A percentile compares a stretch with the other conserved stretches of the same genome.
phyloP scores from a whole-genome alignment of 768 basidiomycete genomes.

The Boletus rubroflammeus region DNA sequence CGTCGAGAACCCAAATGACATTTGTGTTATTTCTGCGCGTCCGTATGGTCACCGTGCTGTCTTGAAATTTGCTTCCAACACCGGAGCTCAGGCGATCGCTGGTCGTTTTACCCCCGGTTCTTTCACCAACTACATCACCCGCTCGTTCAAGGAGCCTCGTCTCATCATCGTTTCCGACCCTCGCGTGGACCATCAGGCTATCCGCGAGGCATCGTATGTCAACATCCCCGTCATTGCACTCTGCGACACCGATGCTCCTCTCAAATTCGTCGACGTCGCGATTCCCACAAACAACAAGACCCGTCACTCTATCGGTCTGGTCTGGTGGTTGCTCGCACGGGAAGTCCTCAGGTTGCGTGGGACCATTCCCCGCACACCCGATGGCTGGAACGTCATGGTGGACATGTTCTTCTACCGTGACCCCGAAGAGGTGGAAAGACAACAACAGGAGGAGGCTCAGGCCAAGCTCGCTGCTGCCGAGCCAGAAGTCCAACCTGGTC shows the following conservation, averaged over 20 bases:
- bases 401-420: conserved; percentile 99
- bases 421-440: conserved; percentile 98
- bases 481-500: conserved; percentile 49
- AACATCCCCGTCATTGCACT: conserved; percentile 99
- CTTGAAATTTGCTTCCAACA: conserved; percentile 97
- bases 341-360: conserved; percentile 96
- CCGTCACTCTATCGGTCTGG: conserved; percentile 92
- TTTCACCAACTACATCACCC: conserved; percentile 99
- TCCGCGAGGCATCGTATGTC: conserved; percentile 99
- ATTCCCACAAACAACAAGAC: conserved; percentile 99
- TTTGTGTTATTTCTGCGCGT: conserved; percentile 97
- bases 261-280: conserved; percentile 96
- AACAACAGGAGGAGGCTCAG: conserved; percentile 89
- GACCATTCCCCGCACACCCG: conserved; percentile 83
- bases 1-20: conserved; percentile 96
- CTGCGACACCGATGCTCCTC: conserved; percentile 96
- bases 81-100: conserved; percentile 97
- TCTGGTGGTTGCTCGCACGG: conserved; percentile 97
- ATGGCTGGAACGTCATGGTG: conserved; percentile 98
- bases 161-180: conserved; percentile 98
- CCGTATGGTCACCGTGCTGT: conserved; percentile 99
- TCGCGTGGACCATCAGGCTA: conserved; percentile 99
- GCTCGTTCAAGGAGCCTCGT: conserved; percentile 99
- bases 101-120: conserved; percentile 99
- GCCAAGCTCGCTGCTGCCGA: conserved; percentile 68